Evolutionary conservation across 768 basidiomycete species (phyloP), one percentile per base, ranked within the genome.

Genomic region (Candolleomyces aberdarensis): DNA sequence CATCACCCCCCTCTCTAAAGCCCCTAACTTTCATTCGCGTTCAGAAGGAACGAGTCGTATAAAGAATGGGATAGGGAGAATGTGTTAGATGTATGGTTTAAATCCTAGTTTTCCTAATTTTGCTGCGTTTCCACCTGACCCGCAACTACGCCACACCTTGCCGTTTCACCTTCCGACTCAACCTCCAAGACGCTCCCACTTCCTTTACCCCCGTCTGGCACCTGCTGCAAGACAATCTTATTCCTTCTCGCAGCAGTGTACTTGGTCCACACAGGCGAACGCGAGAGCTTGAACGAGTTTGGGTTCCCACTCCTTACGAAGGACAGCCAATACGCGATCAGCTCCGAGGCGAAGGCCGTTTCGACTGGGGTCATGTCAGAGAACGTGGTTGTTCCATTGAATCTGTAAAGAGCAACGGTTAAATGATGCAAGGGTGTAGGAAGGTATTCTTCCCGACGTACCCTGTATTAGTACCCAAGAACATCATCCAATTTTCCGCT

Each of bases 401-500:
- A 68, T 5, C 80, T 84, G 57, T 29, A 44, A 11, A 57, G 57
- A 61, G 63, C 13, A 26, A 40, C 13, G 44, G 22, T 43, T 0
- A 50, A 3, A 17, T 56, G 17, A 52, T 14, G 51, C 46, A 52
- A 15, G 52, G 26, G 26, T 26, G 26, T 26, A 26, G 26, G 26
- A 20, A 41, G 10, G 58, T 5, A 39, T 17, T 20, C 20, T 39
- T 1, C 10, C 20, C 10, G 11, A 65, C 75, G 19, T 65, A 85
- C 87, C 86, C 86, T 32, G 85, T 85, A 60, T 82, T 82, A 1
- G 76, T 80, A 1, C 87, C 86, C 20, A 71, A 69, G 73, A 85
- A 86, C 85, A 87, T 83, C 83, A 85, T 86, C 82, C 83, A 86
- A 65, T 87, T 86, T 67, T 85, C 86, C 0, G 86, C 77, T 7